Conservation (phyloP, 331 rosid genomes). For the Telfairia occidentalis region DNA sequence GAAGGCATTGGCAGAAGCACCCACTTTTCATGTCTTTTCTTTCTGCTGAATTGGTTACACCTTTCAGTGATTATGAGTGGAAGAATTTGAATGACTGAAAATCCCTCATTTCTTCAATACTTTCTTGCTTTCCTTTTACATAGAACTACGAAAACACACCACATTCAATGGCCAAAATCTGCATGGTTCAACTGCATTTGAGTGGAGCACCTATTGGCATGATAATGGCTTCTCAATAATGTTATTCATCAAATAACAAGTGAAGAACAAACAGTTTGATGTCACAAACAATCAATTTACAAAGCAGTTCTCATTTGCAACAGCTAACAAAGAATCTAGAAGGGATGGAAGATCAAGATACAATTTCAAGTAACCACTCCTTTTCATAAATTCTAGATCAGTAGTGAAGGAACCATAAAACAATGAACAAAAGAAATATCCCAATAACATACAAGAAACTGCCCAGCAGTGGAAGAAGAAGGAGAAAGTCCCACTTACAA, state of each 20-base stretch:
- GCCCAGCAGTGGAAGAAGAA: constrained; percentile 9
- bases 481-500: constrained; percentile 25
- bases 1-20: neutral
- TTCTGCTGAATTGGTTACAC: neutral
- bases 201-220: too few species aligned
- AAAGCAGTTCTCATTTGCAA: constrained; percentile 6
- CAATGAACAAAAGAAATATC: constrained; percentile 16
- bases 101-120: constrained; percentile 1
- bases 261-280: neutral
- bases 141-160: neutral
- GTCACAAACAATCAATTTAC: constrained; percentile 7
- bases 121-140: constrained; percentile 4
- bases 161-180: neutral
- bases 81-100: neutral
- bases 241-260: neutral
- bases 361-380: constrained; percentile 24
- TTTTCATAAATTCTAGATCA: constrained; percentile 15
- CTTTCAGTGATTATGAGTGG: neutral
- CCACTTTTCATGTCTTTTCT: neutral
- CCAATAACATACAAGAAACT: constrained; percentile 31
- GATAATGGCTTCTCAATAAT: neutral
- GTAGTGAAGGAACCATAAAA: constrained; percentile 10
- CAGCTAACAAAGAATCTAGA: constrained; percentile 9
- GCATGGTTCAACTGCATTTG: too few species aligned
- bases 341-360: constrained; percentile 10